phyloP scores from a whole-genome alignment of 169 alveolate species.

The Babesia sp. region DNA sequence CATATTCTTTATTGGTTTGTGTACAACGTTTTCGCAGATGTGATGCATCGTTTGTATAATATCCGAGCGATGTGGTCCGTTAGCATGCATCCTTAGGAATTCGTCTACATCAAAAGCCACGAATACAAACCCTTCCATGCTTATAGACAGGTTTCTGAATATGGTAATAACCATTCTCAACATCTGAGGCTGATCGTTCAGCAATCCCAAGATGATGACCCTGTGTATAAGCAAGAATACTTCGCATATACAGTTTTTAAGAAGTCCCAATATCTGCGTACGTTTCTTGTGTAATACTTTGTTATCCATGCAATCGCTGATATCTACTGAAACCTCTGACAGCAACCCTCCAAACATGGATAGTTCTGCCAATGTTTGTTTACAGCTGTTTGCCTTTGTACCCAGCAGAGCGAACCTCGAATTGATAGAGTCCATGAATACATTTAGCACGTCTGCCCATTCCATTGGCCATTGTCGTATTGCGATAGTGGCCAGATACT shows the following conservation, averaged over 20 bases:
- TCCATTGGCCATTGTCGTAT: constrained; percentile 56
- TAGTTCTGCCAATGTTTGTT: constrained; percentile 50
- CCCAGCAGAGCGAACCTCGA: constrained; percentile 23
- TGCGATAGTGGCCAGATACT: constrained; percentile 61
- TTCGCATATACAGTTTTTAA: constrained; percentile 50
- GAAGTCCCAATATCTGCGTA: constrained; percentile 32
- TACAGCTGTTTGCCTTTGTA: constrained; percentile 22
- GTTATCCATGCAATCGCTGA: constrained; percentile 55
- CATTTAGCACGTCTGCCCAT: constrained; percentile 53
- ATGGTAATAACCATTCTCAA: constrained; percentile 38
- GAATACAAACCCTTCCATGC: constrained; percentile 61
- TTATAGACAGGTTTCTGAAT: constrained; percentile 53
- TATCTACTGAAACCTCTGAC: constrained; percentile 51
- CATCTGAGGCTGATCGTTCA: constrained; percentile 40
- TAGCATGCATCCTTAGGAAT: constrained; percentile 33
- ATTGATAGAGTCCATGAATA: constrained; percentile 51
- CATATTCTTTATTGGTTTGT: constrained; percentile 35
- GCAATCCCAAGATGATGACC: constrained; percentile 54
- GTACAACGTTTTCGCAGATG: constrained; percentile 46
- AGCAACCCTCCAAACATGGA: constrained; percentile 49
- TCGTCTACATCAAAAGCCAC: constrained; percentile 62
- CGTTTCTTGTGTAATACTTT: constrained; percentile 57
- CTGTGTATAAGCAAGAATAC: constrained; percentile 48
- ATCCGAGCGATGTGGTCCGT: constrained; percentile 35
- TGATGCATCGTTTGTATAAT: constrained; percentile 53